Conservation (phyloP, 129 eudicot species). For the Flaveria robusta region DNA sequence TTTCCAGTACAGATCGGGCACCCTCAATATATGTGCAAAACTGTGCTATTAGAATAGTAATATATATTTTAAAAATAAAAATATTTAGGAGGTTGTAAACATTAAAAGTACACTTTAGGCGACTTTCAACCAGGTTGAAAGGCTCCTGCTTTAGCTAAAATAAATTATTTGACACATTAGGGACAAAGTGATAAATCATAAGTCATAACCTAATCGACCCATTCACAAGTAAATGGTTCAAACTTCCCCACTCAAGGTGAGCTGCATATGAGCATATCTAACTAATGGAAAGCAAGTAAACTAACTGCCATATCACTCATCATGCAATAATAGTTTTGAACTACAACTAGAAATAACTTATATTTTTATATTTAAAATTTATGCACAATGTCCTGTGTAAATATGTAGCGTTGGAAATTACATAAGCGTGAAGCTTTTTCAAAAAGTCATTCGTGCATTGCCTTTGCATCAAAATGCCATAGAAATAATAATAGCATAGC, state of each 20-base stretch:
- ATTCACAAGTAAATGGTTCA: neutral
- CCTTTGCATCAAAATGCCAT: slow-evolving; percentile 12
- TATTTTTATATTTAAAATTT: slow-evolving; percentile 9
- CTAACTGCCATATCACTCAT: neutral
- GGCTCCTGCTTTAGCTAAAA: neutral
- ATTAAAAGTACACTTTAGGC: neutral
- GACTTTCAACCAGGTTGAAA: neutral
- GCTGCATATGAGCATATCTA: neutral
- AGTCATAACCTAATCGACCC: neutral
- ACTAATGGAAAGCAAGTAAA: neutral
- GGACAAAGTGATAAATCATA: neutral
- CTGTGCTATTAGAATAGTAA: too few relatives aligned
- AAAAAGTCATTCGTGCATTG: neutral
- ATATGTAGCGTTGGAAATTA: slow-evolving; percentile 8
- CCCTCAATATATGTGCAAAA: too few relatives aligned
- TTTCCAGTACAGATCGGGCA: neutral
- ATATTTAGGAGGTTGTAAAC: neutral
- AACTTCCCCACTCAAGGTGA: neutral
- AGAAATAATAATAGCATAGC: slow-evolving; percentile 6
- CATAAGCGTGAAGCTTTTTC: slow-evolving; percentile 8
- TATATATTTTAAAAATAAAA: too few relatives aligned
- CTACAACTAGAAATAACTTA: neutral
- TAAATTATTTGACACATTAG: neutral
- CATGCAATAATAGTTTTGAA: neutral
- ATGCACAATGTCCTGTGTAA: slow-evolving; percentile 6